Conservation (phyloP, 2,329 filamentous ascomycete species). For the Penicillium digitatum region DNA sequence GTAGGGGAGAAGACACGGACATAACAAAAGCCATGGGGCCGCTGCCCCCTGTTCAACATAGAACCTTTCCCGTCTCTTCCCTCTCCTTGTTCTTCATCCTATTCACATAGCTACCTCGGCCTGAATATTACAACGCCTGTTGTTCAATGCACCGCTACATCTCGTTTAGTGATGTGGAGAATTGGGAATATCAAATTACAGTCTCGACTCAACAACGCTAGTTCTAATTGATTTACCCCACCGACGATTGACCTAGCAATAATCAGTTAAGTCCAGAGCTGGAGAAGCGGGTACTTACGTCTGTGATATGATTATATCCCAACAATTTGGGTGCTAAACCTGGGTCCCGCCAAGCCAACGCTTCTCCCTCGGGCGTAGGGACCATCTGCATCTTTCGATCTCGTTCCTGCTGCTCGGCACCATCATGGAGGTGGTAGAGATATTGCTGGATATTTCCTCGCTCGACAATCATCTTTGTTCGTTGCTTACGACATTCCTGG, state of each 20-base stretch:
- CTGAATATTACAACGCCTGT: too few relatives aligned
- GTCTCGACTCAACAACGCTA: conserved; percentile 10
- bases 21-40: too few relatives aligned
- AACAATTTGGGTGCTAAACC: conserved; percentile 39
- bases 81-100: too few relatives aligned
- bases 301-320: conserved; percentile 40
- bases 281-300: conserved; percentile 27
- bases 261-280: not conserved
- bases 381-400: conserved; percentile 46
- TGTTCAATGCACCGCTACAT: too few relatives aligned
- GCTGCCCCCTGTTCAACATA: too few relatives aligned
- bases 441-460: conserved; percentile 60
- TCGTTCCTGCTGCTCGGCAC: conserved; percentile 52
- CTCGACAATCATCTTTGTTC: conserved; percentile 58
- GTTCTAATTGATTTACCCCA: conserved; percentile 4
- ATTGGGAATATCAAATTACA: conserved; percentile 1
- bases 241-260: conserved; percentile 7
- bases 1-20: too few relatives aligned
- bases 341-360: conserved; percentile 44
- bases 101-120: too few relatives aligned
- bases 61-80: too few relatives aligned
- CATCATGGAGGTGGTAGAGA: conserved; percentile 60
- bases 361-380: conserved; percentile 40
- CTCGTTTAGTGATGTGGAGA: too few relatives aligned
- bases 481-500: conserved; percentile 54